Base-by-base conservation (phyloP, 805 yeast genomes). In the Peterozyma toletana region DNA sequence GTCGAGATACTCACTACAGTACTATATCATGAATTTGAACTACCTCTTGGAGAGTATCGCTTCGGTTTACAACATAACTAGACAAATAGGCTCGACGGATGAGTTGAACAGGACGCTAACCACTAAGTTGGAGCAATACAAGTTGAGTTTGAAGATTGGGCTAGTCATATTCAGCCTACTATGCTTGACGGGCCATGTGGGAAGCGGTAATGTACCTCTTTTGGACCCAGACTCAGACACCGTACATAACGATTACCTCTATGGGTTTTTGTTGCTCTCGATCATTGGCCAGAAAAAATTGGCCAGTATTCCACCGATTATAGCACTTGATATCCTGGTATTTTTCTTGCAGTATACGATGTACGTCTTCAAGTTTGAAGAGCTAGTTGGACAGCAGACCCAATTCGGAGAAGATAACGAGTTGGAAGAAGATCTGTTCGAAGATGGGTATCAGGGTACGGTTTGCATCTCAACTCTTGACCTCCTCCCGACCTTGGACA, bases 201-300 rank as follows among this genome's bases (percentile, higher is more conserved):
- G 27, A 4, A 10, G 34, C 36, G 10, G 5, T 31, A 31, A 31
- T 5, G 13, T 31, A 31, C 13, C 13, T 13, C 13, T n/a, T 27
- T 30, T 15, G 11, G 11, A 16, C 18, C 6, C 30, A 13, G 17
- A 14, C 9, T 17, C 13, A 16, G 13, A n/a, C 11, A 11, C 33
- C 11, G 15, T 33, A 18, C 11, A 34, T 11, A 40, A 30, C n/a
- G 51, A 48, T 33, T 59, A 52, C 40, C 40, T 38, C 2, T 50
- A 53, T 41, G 47, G 49, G 11, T 48, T 56, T 3, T 41, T 53
- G 6, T 51, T 58, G 39, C 49, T 60, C 39, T 53, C 57, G 40
- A 42, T 60, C 18, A 50, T 60, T 11, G 65, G 65, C 7, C 60
- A 60, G 40, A 40, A 51, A 33, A 46, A 46, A 14, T 34, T 46